phyloP scores from a whole-genome alignment of 106 monocot species.

The Platanthera zijinensis region DNA sequence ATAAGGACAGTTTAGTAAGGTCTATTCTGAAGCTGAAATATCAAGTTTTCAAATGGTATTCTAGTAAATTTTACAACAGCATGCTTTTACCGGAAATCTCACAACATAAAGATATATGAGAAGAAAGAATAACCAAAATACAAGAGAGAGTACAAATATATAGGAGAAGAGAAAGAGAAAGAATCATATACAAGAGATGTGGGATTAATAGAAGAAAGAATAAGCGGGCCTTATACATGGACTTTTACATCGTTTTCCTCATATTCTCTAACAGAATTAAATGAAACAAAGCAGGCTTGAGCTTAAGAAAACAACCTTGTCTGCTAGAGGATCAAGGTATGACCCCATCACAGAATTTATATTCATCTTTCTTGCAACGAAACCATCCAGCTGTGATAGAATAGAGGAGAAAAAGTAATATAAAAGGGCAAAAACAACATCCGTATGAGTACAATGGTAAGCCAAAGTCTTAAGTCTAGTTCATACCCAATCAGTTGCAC shows the following conservation, averaged over 20 bases:
- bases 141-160: too few relatives aligned
- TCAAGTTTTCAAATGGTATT: background rate
- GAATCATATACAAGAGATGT: too few relatives aligned
- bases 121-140: too few relatives aligned
- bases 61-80: background rate
- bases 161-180: too few relatives aligned
- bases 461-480: background rate
- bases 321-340: slow-evolving; percentile 97
- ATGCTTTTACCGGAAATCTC: background rate
- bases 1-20: background rate
- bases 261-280: too few relatives aligned
- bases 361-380: slow-evolving; percentile 83
- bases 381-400: slow-evolving; percentile 69
- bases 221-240: too few relatives aligned
- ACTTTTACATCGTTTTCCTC: too few relatives aligned
- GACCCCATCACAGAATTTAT: slow-evolving; percentile 94
- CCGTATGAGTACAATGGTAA: background rate
- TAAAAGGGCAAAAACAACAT: background rate
- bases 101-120: background rate
- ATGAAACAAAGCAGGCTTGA: background rate
- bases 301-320: slow-evolving; percentile 53
- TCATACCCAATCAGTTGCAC: slow-evolving; percentile 88
- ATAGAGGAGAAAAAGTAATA: background rate
- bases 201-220: too few relatives aligned
- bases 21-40: background rate